Base-by-base conservation (phyloP, 352 stramenopile genomes). In the Globisporangium parvum region DNA sequence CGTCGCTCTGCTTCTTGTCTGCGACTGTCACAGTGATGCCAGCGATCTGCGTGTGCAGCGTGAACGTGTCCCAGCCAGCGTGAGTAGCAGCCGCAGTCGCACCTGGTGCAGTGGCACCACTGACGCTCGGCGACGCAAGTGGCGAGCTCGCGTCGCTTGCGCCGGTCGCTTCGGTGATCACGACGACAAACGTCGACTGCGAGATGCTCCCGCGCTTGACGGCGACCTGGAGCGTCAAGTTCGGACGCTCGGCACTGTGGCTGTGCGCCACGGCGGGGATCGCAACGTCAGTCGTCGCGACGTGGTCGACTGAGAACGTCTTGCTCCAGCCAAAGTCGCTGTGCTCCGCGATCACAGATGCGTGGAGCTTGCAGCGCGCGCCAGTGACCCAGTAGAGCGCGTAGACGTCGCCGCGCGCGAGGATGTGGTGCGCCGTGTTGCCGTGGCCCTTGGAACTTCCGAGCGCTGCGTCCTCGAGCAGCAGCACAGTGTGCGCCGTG, bases 141-240 rank as follows among this genome's bases (percentile, higher is more conserved):
- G 53, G 42, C 18, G 51, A 72, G 47, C 59, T 26, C 5, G 55
- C 59, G 12, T 60, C 44, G 21, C 35, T 28, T 17, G 28, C 62
- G 6, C 21, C 24, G 14, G n/a, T n/a, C 42, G 47, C 46, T 37
- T 88, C 76, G 12, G 49, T 77, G 55, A 93, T 83, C 49, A 83
- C 66, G 23, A 92, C 58, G 5, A 92, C 69, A 20, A 85, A 89
- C 0, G 80, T 87, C 26, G 80, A 69, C 54, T 91, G 80, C 3
- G 81, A 84, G 20, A 90, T 76, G n/a, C 67, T 86, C 11, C 80
- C 84, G 53, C 77, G 74, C 58, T 91, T 93, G 17, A 93, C 75
- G 6, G 59, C 63, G 10, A 88, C 65, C 46, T 88, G 70, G 3
- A 93, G 71, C 9, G 54, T 55, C 6, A 80, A 49, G 4, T 39